Evolutionary conservation across 257 asterid genomes (phyloP).

Genomic region (Vinca minor): DNA sequence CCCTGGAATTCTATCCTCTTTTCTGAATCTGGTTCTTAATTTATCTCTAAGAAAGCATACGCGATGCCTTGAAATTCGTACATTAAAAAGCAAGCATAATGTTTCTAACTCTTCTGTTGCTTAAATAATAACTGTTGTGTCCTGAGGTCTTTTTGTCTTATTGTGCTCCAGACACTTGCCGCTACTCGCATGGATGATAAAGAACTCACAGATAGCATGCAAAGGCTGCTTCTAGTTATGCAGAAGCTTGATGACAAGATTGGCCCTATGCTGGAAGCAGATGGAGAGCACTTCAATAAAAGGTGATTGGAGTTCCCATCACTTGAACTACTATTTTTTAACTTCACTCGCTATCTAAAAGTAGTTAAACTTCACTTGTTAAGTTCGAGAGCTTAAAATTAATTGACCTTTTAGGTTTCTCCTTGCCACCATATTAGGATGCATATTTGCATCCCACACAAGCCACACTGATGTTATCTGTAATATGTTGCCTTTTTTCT

Average conservation of each 20-base stretch:
- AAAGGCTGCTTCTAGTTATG: conserved; percentile 79
- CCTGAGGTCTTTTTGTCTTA: background rate
- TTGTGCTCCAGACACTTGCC: conserved; percentile 59
- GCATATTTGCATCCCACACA: background rate
- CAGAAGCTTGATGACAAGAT: conserved; percentile 70
- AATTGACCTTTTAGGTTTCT: background rate
- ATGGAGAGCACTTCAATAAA: conserved; percentile 70
- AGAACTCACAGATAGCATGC: conserved; percentile 79
- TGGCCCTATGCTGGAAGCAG: conserved; percentile 75
- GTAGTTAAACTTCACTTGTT: background rate
- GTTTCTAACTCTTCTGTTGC: background rate
- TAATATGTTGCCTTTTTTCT: conserved; percentile 10
- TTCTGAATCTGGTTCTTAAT: background rate
- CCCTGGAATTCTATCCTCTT: background rate
- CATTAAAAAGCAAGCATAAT: background rate
- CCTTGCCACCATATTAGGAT: background rate
- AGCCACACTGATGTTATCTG: conserved; percentile 1
- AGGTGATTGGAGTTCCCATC: conserved; percentile 30
- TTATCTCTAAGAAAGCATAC: background rate
- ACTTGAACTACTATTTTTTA: conserved; percentile 1
- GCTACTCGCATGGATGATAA: conserved; percentile 75
- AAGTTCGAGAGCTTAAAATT: background rate
- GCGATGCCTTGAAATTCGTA: background rate
- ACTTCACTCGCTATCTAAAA: background rate
- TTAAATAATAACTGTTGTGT: background rate